Evolutionary conservation across 2,329 filamentous ascomycete genomes (phyloP), one percentile per base, ranked within the genome.

Genomic region (Lecanicillium sp.): DNA sequence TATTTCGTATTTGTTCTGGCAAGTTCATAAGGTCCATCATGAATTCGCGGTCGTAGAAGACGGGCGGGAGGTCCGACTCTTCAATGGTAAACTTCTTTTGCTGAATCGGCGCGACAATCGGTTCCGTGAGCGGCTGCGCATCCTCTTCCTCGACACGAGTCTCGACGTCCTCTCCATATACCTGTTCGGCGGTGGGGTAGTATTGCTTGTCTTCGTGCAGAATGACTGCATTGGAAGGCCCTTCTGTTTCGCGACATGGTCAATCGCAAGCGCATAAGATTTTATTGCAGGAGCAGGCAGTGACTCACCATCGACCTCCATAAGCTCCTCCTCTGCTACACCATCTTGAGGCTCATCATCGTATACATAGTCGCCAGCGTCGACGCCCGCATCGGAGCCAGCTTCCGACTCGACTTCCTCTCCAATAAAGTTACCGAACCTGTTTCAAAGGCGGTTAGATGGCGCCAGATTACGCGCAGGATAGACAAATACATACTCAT

Each of bases 201-300:
- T 98, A 98, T 59, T 96, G 92, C 63, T 98, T 98, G 67, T 98
- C 92, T 70, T 98, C 92, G 65, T 98, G 92, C 33, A 98, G 75
- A 42, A 98, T 76, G n/a, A 98, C 88, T 37, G 92, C 90, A 60
- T 96, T 98, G 5, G 89, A 95, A 4, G 90, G 85, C 12, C 85
- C 88, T 59, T 87, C 78, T 75, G 48, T 45, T 7, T 25, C 22
- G 22, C 22, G 22, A 25, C 22, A 7, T 25, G 22, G 22, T 25
- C 11, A 25, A 11, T 25, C 22, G 22, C 22, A 27, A 14, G 13
- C 11, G 27, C 17, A n/a, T 20, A 31, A 11, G 11, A 19, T 15
- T 33, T 11, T 17, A 15, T 15, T 5, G 4, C 7, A 6, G 22
- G 22, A 11, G 22, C 22, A 6, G 5, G 32, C 9, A 34, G 9